These are phyloP conservation scores for Phialophora tarda DNA, from an alignment of 2,329 filamentous ascomycete species.

Conservation along the genomic window DNA sequence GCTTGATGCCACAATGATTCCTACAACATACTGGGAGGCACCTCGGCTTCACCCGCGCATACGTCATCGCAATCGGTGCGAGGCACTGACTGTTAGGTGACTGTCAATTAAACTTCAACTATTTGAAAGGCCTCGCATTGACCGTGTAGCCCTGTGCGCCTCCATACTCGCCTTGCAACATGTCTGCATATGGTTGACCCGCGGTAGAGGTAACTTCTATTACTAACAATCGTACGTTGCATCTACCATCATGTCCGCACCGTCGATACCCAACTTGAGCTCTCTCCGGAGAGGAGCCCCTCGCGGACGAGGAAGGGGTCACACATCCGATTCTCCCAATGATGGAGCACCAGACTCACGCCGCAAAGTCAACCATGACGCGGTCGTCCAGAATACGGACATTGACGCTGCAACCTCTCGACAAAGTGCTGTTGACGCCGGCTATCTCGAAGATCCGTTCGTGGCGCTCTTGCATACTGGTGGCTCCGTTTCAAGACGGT, in stretches of 20 bases:
- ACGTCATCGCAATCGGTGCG: not conserved
- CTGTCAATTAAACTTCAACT: not conserved
- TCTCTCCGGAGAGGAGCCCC: slow-evolving; percentile 61
- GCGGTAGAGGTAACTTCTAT: not conserved
- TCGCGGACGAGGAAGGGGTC: slow-evolving; percentile 56
- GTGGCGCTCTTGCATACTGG: slow-evolving; percentile 57
- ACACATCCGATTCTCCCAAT: slow-evolving; percentile 48
- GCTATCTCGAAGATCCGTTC: slow-evolving; percentile 83
- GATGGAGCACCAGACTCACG: slow-evolving; percentile 40
- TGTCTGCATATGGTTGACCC: not conserved
- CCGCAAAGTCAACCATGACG: slow-evolving; percentile 56
- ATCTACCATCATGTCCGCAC: slow-evolving; percentile 64
- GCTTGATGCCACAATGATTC: not conserved
- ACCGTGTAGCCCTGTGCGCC: not conserved
- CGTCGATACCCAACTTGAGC: slow-evolving; percentile 79
- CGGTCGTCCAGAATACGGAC: slow-evolving; percentile 84
- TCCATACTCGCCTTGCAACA: not conserved
- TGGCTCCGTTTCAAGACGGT: slow-evolving; percentile 62
- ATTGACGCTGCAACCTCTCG: slow-evolving; percentile 87
- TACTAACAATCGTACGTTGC: not conserved
- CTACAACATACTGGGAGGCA: not conserved
- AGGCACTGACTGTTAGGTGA: too few relatives aligned
- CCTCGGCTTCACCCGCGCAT: not conserved
- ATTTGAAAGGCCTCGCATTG: not conserved
- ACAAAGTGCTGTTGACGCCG: slow-evolving; percentile 82